A percentile compares a stretch with the other conserved stretches of the same genome.
phyloP scores from a whole-genome alignment of 345 rosid genomes.

The Salix udensis region DNA sequence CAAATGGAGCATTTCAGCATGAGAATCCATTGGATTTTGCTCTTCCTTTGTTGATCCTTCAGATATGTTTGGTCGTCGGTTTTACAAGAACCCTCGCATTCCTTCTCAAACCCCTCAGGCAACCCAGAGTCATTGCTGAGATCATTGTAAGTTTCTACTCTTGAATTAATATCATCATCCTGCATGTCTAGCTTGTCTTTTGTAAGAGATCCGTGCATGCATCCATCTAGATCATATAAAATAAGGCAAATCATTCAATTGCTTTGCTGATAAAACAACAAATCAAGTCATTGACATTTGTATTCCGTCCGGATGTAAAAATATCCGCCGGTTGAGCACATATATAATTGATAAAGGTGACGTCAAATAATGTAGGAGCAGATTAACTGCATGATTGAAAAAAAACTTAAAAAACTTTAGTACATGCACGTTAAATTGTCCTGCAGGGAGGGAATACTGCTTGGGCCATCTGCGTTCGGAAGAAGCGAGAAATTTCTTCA shows the following conservation, averaged over 20 bases:
- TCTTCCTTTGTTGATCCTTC: constrained; percentile 67
- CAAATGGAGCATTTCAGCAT: constrained; percentile 67
- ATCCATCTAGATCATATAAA: too few relatives aligned
- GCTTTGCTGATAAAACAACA: too few relatives aligned
- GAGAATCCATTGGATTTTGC: constrained; percentile 75
- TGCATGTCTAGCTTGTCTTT: neutral
- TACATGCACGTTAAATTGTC: neutral
- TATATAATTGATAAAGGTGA: too few relatives aligned
- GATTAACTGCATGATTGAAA: too few relatives aligned
- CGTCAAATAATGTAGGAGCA: too few relatives aligned
- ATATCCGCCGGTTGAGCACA: too few relatives aligned
- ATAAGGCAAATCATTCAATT: too few relatives aligned
- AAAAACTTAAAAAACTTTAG: too few relatives aligned
- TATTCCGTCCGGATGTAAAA: too few relatives aligned
- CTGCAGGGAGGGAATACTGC: constrained; percentile 72
- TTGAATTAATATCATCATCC: neutral
- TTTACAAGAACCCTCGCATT: constrained; percentile 56
- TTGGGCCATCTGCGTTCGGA: constrained; percentile 84
- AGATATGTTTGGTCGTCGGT: constrained; percentile 58
- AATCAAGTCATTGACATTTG: too few relatives aligned
- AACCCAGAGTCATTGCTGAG: constrained; percentile 79
- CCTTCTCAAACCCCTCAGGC: constrained; percentile 57
- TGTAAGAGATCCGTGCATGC: too few relatives aligned
- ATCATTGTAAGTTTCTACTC: constrained; percentile 46
- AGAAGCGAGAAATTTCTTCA: constrained; percentile 45